These are phyloP conservation scores for Collybia mongolica DNA, from an alignment of 768 basidiomycete species.

Conservation along the genomic window DNA sequence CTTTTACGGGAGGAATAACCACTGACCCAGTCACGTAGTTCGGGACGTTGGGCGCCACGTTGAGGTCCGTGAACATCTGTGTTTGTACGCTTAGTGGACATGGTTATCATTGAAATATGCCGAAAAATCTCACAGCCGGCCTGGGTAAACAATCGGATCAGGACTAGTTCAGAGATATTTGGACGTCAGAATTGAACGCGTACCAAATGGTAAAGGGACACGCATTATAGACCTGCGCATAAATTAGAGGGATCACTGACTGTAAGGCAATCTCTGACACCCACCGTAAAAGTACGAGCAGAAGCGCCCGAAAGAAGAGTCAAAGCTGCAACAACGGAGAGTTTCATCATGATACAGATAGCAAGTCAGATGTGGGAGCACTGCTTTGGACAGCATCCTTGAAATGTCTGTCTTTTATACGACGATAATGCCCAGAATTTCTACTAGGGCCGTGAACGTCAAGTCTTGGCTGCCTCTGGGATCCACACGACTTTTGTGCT, in stretches of 20 bases:
- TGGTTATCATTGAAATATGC: neutral
- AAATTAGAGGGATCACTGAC: neutral
- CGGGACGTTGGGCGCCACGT: conserved; percentile 4
- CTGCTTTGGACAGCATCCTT: no score
- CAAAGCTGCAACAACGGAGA: conserved; percentile 13
- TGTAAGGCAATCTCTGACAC: conserved; percentile 20
- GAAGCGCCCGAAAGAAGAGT: conserved; percentile 30
- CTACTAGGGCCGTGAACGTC: no score
- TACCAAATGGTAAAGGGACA: conserved; percentile 70
- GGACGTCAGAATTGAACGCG: conserved; percentile 4
- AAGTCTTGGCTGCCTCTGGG: no score
- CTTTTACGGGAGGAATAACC: neutral
- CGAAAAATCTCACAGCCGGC: conserved; percentile 28
- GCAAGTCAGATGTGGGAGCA: neutral
- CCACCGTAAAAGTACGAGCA: conserved; percentile 50
- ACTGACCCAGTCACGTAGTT: conserved; percentile 7
- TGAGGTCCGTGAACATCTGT: conserved; percentile 11
- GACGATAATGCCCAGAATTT: no score
- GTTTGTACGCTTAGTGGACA: neutral
- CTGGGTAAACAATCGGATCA: conserved; percentile 1
- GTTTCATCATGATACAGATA: neutral
- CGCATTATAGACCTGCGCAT: conserved; percentile 45
- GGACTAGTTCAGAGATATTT: neutral
- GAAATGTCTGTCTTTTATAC: no score
- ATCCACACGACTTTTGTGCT: no score